phyloP scores from a whole-genome alignment of 2,329 filamentous ascomycete species.

The Aspergillus sp. region DNA sequence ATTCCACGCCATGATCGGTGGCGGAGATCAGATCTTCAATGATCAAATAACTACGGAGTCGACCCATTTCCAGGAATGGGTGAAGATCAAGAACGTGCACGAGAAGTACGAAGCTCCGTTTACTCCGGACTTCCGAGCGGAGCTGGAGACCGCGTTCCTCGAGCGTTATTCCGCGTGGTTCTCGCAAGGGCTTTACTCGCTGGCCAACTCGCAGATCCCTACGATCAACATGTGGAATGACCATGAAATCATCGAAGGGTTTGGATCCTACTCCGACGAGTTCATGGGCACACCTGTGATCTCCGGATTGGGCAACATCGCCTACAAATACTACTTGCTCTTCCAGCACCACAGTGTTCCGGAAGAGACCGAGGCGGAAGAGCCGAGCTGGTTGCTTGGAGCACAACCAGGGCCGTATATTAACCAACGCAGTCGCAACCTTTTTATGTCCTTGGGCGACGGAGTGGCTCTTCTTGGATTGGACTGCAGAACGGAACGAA shows the following conservation, averaged over 20 bases:
- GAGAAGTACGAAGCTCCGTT: constrained; percentile 80
- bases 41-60: constrained; percentile 78
- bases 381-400: constrained; percentile 90
- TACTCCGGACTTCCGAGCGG: constrained; percentile 76
- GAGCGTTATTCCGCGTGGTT: constrained; percentile 93
- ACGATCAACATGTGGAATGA: constrained; percentile 99
- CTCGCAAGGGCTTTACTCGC: constrained; percentile 88
- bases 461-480: constrained; percentile 80
- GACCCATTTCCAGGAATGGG: constrained; percentile 77
- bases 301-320: constrained; percentile 81
- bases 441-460: constrained; percentile 81
- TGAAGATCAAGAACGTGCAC: constrained; percentile 73
- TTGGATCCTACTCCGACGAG: constrained; percentile 85
- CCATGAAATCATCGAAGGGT: constrained; percentile 89
- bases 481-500: constrained; percentile 89
- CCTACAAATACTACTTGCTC: constrained; percentile 98
- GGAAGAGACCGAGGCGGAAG: constrained; percentile 75
- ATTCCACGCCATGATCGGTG: constrained; percentile 98
- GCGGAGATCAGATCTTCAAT: constrained; percentile 96
- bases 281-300: constrained; percentile 93
- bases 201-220: constrained; percentile 90
- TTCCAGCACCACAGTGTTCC: constrained; percentile 93
- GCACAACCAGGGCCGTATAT: constrained; percentile 84
- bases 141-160: constrained; percentile 85
- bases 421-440: constrained; percentile 75